Conservation (phyloP, 768 basidiomycete genomes). For the Lactarius pseudohatsudake region DNA sequence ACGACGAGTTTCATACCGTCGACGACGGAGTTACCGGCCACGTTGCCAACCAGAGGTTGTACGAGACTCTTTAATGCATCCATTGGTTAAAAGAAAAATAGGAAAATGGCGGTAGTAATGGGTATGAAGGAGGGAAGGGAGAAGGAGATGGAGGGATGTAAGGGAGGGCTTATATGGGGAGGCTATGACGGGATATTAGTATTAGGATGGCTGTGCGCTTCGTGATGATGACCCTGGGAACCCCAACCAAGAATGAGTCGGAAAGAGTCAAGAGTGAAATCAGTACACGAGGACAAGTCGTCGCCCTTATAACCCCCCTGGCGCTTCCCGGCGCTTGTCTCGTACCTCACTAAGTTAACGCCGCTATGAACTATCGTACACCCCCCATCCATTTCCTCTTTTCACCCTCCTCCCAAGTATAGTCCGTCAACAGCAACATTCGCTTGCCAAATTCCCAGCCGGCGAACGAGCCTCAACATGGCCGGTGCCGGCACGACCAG, state of each 20-base stretch:
- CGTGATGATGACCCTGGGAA: conserved; percentile 13
- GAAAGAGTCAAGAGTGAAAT: conserved; percentile 2
- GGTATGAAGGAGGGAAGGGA: neutral
- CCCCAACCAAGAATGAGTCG: conserved; percentile 5
- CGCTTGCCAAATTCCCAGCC: conserved; percentile 80
- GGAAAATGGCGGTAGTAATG: neutral
- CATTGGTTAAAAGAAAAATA: conserved; percentile 9
- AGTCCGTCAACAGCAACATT: conserved; percentile 77
- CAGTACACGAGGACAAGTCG: conserved; percentile 14
- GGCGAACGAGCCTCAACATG: conserved; percentile 60
- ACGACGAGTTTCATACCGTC: conserved; percentile 91
- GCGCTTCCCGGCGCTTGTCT: conserved; percentile 19
- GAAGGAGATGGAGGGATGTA: neutral
- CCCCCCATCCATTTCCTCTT: neutral
- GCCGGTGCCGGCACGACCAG: conserved; percentile 69
- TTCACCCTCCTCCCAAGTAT: conserved; percentile 42
- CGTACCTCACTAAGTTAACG: conserved; percentile 7
- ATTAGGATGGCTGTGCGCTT: conserved; percentile 22
- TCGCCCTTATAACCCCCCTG: conserved; percentile 23
- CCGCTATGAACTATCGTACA: conserved; percentile 7
- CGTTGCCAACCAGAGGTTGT: conserved; percentile 28
- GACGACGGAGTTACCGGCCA: conserved; percentile 56
- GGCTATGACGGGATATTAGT: conserved; percentile 22
- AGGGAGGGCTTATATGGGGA: conserved; percentile 1
- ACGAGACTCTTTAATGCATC: conserved; percentile 31